phyloP scores from a whole-genome alignment of 768 basidiomycete species.

The Cystobasidium onofrii region DNA sequence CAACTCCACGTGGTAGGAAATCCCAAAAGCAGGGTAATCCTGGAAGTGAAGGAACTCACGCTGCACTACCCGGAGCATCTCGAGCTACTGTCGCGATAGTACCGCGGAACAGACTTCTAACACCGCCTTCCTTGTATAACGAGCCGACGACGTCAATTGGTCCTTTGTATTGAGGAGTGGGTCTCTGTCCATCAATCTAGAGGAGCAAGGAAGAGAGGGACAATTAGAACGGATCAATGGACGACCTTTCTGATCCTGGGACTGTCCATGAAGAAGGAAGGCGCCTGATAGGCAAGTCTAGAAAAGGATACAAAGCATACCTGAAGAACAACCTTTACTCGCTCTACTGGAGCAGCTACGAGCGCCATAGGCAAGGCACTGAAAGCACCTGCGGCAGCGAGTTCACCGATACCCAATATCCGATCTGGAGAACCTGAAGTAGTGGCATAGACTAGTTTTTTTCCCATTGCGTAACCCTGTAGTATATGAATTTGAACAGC shows the following conservation, averaged over 20 bases:
- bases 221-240: too few relatives aligned
- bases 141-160: constrained; percentile 83
- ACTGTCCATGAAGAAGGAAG: too few relatives aligned
- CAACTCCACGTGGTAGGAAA: too few relatives aligned
- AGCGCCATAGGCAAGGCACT: constrained; percentile 86
- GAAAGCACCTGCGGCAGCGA: constrained; percentile 86
- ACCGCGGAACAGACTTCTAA: constrained; percentile 84
- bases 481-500: too few relatives aligned
- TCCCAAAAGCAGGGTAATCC: too few relatives aligned
- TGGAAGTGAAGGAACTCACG: too few relatives aligned
- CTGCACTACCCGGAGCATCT: constrained; percentile 93
- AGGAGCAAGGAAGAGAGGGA: not conserved
- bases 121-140: constrained; percentile 85
- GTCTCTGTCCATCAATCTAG: constrained; percentile 80
- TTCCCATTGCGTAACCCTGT: constrained; percentile 88
- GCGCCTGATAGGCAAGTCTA: not conserved
- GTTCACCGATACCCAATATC: constrained; percentile 62
- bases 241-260: too few relatives aligned
- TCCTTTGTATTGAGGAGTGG: constrained; percentile 69
- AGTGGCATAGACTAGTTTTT: constrained; percentile 64
- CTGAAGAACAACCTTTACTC: constrained; percentile 92
- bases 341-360: constrained; percentile 89
- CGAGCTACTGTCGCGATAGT: constrained; percentile 85
- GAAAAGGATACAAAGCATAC: constrained; percentile 46
- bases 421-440: constrained; percentile 70